A percentile compares a stretch with the other conserved stretches of the same genome.
These are phyloP conservation scores for Candida buenavistaensis DNA, from an alignment of 1,139 yeast species.

Conservation along the genomic window DNA sequence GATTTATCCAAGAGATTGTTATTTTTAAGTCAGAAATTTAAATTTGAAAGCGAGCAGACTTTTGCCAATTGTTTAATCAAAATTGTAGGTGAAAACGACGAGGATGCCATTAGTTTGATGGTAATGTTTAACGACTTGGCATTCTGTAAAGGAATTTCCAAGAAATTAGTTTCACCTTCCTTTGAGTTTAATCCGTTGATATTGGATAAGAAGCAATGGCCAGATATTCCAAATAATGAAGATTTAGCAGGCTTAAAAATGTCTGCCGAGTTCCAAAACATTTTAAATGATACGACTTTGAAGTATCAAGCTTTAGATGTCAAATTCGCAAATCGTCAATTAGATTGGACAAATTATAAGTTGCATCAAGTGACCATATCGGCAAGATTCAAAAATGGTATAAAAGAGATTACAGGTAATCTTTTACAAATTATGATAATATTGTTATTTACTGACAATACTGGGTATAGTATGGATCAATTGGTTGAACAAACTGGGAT, in stretches of 20 bases:
- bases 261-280: slow-evolving; percentile 16
- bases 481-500: slow-evolving; percentile 26
- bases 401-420: slow-evolving; percentile 37
- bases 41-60: slow-evolving; percentile 23
- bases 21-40: slow-evolving; percentile 21
- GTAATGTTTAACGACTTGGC: slow-evolving; percentile 37
- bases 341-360: slow-evolving; percentile 33
- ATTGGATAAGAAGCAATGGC: slow-evolving; percentile 41
- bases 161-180: slow-evolving; percentile 6
- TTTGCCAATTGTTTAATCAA: slow-evolving; percentile 26
- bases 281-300: slow-evolving; percentile 18
- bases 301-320: slow-evolving; percentile 19
- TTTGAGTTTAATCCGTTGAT: slow-evolving; percentile 35
- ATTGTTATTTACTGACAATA: slow-evolving; percentile 28
- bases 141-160: slow-evolving; percentile 20
- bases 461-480: slow-evolving; percentile 19
- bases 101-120: slow-evolving; percentile 23
- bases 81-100: slow-evolving; percentile 36
- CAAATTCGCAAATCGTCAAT: slow-evolving; percentile 19
- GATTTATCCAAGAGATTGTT: slow-evolving; percentile 41
- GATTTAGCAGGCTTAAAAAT: slow-evolving; percentile 17
- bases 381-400: slow-evolving; percentile 29
- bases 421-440: slow-evolving; percentile 40
- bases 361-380: slow-evolving; percentile 36
- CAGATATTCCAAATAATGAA: slow-evolving; percentile 36